Conservation (phyloP, 331 rosid species). For the Pyracantha coccinea region DNA sequence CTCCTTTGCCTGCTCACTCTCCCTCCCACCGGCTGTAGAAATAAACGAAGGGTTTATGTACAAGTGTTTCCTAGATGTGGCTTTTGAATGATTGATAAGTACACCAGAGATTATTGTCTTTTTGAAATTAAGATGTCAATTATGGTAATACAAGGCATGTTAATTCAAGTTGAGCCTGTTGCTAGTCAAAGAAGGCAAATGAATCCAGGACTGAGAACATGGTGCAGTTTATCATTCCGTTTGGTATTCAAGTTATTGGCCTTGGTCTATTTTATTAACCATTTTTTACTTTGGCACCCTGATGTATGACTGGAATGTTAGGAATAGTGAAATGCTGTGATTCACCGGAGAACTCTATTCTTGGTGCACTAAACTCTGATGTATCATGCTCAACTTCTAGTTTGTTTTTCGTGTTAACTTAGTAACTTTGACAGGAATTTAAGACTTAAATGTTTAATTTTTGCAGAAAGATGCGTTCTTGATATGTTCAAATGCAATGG, state of each 20-base stretch:
- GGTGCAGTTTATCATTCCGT: neutral
- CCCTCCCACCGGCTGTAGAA: neutral
- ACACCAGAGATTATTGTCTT: neutral
- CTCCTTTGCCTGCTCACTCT: neutral
- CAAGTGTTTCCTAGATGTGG: neutral
- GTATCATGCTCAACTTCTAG: neutral
- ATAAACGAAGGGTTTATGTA: neutral
- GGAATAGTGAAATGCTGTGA: neutral
- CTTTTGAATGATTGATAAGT: neutral
- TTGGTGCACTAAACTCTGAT: neutral
- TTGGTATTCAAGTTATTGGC: neutral
- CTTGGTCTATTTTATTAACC: neutral
- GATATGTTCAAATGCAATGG: conserved; percentile 91
- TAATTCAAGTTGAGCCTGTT: neutral
- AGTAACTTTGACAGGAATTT: conserved; percentile 7
- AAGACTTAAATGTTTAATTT: conserved; percentile 22
- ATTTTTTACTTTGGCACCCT: neutral
- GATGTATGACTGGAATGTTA: neutral
- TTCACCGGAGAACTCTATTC: neutral
- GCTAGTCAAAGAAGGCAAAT: neutral
- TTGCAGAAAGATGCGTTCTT: conserved; percentile 77
- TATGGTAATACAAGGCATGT: neutral
- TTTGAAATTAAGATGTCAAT: neutral
- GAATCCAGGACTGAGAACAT: neutral
- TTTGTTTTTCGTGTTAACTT: neutral